These are phyloP conservation scores for Brassica cretica DNA, from an alignment of 345 rosid species.

Conservation along the genomic window DNA sequence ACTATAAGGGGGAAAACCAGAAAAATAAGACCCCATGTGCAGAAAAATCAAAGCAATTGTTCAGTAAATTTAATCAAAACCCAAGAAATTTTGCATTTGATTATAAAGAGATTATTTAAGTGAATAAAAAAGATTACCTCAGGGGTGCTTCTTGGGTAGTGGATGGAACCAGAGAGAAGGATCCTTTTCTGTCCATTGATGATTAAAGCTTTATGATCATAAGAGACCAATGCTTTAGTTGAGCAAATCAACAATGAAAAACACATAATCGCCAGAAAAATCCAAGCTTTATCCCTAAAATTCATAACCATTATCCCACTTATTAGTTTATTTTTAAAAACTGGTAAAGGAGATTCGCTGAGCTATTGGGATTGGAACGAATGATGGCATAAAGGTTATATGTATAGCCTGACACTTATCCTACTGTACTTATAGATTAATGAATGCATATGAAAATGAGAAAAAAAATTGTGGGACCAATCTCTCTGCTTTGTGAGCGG, in stretches of 20 bases:
- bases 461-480: not conserved
- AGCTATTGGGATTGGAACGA: conserved; percentile 14
- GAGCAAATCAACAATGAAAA: conserved; percentile 24
- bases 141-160: conserved; percentile 66
- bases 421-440: conserved; percentile 13
- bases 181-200: conserved; percentile 55
- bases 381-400: conserved; percentile 20
- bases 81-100: not conserved
- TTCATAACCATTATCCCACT: not conserved
- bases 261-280: conserved; percentile 21
- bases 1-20: not conserved
- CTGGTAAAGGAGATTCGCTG: conserved; percentile 17
- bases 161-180: conserved; percentile 64
- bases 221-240: conserved; percentile 40
- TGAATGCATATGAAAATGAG: conserved; percentile 18
- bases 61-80: not conserved
- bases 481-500: conserved; percentile 8
- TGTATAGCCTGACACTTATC: conserved; percentile 15
- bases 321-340: not conserved
- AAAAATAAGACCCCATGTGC: not conserved
- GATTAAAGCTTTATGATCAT: conserved; percentile 52
- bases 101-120: not conserved
- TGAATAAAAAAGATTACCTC: conserved; percentile 39
- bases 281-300: conserved; percentile 11
- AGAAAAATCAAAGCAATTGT: not conserved